These are phyloP conservation scores for Passiflora organensis DNA, from an alignment of 345 rosid species.

Conservation along the genomic window DNA sequence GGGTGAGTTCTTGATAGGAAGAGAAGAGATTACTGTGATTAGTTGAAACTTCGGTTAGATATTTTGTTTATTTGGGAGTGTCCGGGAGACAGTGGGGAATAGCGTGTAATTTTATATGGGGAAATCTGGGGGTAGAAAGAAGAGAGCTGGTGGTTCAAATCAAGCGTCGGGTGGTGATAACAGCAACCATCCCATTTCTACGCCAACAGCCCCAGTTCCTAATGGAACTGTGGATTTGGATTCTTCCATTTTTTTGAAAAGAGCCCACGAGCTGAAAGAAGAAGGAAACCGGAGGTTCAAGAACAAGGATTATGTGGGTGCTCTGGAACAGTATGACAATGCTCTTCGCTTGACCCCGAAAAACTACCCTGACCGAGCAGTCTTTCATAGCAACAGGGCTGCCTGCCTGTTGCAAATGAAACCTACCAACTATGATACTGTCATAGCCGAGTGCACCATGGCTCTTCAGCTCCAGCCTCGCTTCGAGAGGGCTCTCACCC, in stretches of 20 bases:
- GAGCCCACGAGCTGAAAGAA: slow-evolving; percentile 93
- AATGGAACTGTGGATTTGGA: slow-evolving; percentile 66
- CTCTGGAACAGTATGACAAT: slow-evolving; percentile 72
- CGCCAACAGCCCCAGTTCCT: slow-evolving; percentile 32
- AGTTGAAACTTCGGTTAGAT: not conserved
- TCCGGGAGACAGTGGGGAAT: not conserved
- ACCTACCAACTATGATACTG: slow-evolving; percentile 76
- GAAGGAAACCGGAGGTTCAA: slow-evolving; percentile 91
- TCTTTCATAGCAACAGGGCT: slow-evolving; percentile 88
- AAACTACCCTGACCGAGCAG: slow-evolving; percentile 78
- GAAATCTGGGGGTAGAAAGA: slow-evolving; percentile 82
- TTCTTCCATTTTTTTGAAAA: slow-evolving; percentile 60
- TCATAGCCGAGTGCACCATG: slow-evolving; percentile 74
- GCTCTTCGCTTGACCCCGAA: slow-evolving; percentile 72
- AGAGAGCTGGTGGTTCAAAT: slow-evolving; percentile 52
- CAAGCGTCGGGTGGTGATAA: slow-evolving; percentile 31
- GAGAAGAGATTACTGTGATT: not conserved
- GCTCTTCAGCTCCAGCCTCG: slow-evolving; percentile 87
- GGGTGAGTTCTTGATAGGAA: too few relatives aligned
- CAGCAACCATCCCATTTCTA: slow-evolving; percentile 14
- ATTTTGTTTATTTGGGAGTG: not conserved
- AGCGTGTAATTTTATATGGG: slow-evolving; percentile 42
- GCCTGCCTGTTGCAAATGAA: slow-evolving; percentile 99
- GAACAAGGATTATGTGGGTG: slow-evolving; percentile 66
- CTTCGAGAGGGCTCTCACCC: slow-evolving; percentile 67